Evolutionary conservation across 257 asterid species (phyloP), one percentile per base, ranked within the genome.

Genomic region (Misopates orontium): DNA sequence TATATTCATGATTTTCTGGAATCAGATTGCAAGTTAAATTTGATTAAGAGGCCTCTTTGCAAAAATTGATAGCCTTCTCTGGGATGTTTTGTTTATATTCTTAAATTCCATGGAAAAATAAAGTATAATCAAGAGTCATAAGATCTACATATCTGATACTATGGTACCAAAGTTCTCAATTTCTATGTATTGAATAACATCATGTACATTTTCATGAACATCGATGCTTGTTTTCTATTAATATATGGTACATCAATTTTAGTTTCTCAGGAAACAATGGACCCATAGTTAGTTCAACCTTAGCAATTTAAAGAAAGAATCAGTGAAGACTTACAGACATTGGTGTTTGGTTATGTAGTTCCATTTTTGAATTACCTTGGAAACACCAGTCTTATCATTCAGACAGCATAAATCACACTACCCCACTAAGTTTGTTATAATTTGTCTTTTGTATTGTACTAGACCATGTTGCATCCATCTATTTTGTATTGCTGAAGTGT

Each of bases 121-220:
- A 36, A 36, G 8, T 36, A 36, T 3, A 36, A 3, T 36, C 42
- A 36, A 41, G 20, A n/a, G 42, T 36, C 42, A 36, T 1, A 36
- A 4, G 10, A 8, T 36, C 11, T 36, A 39, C 39, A 45, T 10
- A 53, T 45, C 53, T 45, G 25, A 54, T 11, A 36, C 42, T 36
- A 36, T 36, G 8, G 42, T 36, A 24, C 42, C 16, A 47, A 10
- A 8, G 51, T 8, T 22, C 40, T 18, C 25, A 44, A 39, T 21
- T 10, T 24, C 24, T 8, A 3, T n/a, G 48, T 52, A 41, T 22
- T 67, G 65, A 66, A 49, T n/a, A n/a, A 40, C 77, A 78, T 60
- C 79, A 76, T 73, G 84, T 79, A 75, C 81, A 63, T 66, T 75
- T 78, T 69, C 58, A 70, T 70, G 24, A 54, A 56, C 64, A 56